Evolutionary conservation across 2,329 filamentous ascomycete species (phyloP).

Genomic region (Aspergillus oerlinghausenensis): DNA sequence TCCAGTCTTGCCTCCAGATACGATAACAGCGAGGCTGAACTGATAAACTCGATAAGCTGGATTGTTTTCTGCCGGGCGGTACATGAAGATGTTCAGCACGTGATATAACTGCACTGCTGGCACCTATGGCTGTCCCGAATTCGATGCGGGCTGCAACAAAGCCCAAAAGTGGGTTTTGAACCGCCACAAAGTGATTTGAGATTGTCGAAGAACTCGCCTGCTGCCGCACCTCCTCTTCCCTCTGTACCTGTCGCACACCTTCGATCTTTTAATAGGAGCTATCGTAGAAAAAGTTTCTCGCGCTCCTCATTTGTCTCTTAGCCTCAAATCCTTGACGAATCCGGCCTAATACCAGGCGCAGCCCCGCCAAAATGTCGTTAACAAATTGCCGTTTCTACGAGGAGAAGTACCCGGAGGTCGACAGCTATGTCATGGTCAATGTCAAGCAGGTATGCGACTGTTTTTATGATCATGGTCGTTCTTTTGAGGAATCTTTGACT

Average conservation of each 20-base stretch:
- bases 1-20: no score
- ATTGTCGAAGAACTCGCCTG: slow-evolving; percentile 20
- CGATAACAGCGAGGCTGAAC: no score
- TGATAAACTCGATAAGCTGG: not conserved
- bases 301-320: not conserved
- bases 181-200: slow-evolving; percentile 37
- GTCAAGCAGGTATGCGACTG: slow-evolving; percentile 73
- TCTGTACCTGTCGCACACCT: slow-evolving; percentile 8
- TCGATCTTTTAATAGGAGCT: slow-evolving; percentile 10
- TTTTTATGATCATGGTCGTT: slow-evolving; percentile 1
- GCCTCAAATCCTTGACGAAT: not conserved
- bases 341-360: slow-evolving; percentile 24
- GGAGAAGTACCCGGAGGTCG: slow-evolving; percentile 96
- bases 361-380: slow-evolving; percentile 75
- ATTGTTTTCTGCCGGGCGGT: slow-evolving; percentile 12
- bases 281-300: not conserved
- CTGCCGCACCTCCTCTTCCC: slow-evolving; percentile 5
- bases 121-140: slow-evolving; percentile 4
- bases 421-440: slow-evolving; percentile 99
- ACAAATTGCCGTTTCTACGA: slow-evolving; percentile 97
- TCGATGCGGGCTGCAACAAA: slow-evolving; percentile 12
- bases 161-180: slow-evolving; percentile 36
- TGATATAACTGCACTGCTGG: slow-evolving; percentile 1
- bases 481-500: slow-evolving; percentile 5
- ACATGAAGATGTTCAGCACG: not conserved